Conservation (phyloP, 2,329 filamentous ascomycete species). For the Plenodomus biglobosus region DNA sequence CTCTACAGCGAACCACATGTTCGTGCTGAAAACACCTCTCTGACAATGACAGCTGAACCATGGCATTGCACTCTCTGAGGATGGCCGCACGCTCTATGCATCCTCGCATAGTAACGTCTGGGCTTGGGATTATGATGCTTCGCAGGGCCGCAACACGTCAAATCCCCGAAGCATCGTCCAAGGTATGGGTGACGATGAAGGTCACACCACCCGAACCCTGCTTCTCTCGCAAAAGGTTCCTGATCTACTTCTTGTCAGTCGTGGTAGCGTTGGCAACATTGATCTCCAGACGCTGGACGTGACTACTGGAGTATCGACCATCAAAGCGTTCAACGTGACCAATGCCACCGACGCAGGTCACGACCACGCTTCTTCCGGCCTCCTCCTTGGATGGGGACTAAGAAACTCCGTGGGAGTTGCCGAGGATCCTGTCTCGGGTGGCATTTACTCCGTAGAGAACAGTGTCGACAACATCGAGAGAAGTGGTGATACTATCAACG, state of each 20-base stretch:
- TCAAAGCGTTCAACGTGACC: conserved; percentile 63
- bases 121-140: conserved; percentile 66
- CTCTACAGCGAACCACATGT: background rate
- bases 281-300: conserved; percentile 57
- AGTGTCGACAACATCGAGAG: conserved; percentile 65
- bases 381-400: conserved; percentile 65
- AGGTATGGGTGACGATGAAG: conserved; percentile 60
- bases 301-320: conserved; percentile 63
- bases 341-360: conserved; percentile 46
- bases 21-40: background rate
- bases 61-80: conserved; percentile 53
- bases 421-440: conserved; percentile 59
- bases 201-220: conserved; percentile 68
- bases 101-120: conserved; percentile 63
- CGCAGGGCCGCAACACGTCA: conserved; percentile 50
- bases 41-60: conserved; percentile 49
- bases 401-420: conserved; percentile 71
- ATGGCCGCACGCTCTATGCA: conserved; percentile 55
- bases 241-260: conserved; percentile 64
- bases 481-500: conserved; percentile 61
- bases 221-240: conserved; percentile 59
- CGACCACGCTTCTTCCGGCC: conserved; percentile 55
- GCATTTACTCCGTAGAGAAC: conserved; percentile 66
- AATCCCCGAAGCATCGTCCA: conserved; percentile 57
- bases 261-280: conserved; percentile 65